Evolutionary conservation across 768 basidiomycete species (phyloP).

Genomic region (Mycena amicta): DNA sequence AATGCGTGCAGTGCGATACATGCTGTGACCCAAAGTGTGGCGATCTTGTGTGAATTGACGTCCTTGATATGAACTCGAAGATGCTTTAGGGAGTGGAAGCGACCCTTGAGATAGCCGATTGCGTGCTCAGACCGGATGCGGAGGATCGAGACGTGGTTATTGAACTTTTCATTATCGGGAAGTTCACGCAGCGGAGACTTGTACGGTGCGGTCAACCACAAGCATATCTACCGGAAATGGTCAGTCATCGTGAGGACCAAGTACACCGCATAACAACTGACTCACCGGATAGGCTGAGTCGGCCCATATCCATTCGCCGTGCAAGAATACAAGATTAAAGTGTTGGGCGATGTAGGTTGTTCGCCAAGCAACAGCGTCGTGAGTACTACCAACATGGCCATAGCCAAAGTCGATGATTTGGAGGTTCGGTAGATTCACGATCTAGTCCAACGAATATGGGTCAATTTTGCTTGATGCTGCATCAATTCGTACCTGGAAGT

Average conservation of each 20-base stretch:
- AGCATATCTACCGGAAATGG: background rate
- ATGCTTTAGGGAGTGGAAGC: slow-evolving; percentile 36
- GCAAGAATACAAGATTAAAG: slow-evolving; percentile 25
- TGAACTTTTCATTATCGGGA: slow-evolving; percentile 33
- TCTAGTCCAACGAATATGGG: too few relatives aligned
- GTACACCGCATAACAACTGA: too few relatives aligned
- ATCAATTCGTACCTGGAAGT: too few relatives aligned
- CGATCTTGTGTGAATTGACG: background rate
- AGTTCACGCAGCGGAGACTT: slow-evolving; percentile 29
- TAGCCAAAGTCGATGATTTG: slow-evolving; percentile 37
- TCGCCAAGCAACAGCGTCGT: slow-evolving; percentile 38
- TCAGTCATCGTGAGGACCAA: too few relatives aligned
- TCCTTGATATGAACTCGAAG: slow-evolving; percentile 24
- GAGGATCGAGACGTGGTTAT: slow-evolving; percentile 38
- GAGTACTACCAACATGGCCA: slow-evolving; percentile 38
- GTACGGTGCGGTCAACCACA: slow-evolving; percentile 29
- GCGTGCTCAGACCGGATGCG: slow-evolving; percentile 42
- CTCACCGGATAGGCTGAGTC: slow-evolving; percentile 39
- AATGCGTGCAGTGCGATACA: background rate
- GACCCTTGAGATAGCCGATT: slow-evolving; percentile 43
- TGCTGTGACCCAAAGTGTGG: background rate
- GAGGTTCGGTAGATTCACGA: slow-evolving; percentile 33
- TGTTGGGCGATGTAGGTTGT: slow-evolving; percentile 26
- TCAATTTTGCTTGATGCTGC: too few relatives aligned
- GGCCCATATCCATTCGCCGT: slow-evolving; percentile 37